Evolutionary conservation across 257 asterid species (phyloP).

Genomic region (Solanum neorickii): DNA sequence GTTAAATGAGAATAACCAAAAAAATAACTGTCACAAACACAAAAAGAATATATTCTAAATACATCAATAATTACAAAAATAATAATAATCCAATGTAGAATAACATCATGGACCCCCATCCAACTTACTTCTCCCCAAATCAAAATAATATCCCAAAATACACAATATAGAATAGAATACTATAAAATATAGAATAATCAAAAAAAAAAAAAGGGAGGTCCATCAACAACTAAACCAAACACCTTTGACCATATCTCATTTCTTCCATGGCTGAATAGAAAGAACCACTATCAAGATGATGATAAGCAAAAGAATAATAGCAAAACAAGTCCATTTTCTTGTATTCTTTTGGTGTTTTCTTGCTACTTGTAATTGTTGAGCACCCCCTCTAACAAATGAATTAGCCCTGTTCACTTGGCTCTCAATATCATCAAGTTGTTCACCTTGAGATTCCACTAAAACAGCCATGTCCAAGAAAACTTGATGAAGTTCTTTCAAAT

Average conservation of each 20-base stretch:
- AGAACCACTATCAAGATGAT: constrained; percentile 29
- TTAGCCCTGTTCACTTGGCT: constrained; percentile 32
- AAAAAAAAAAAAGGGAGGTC: not conserved
- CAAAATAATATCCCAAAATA: not conserved
- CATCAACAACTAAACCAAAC: not conserved
- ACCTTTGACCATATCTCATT: not conserved
- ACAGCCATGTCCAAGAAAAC: constrained; percentile 38
- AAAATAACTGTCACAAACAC: not conserved
- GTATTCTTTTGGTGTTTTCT: constrained; percentile 32
- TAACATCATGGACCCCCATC: not conserved
- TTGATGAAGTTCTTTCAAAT: constrained; percentile 28
- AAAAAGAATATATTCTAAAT: not conserved
- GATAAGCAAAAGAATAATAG: constrained; percentile 18
- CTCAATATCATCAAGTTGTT: constrained; percentile 30
- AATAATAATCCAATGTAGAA: not conserved
- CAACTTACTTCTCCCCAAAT: not conserved
- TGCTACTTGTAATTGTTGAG: constrained; percentile 22
- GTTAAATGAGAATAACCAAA: not conserved
- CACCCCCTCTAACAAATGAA: constrained; percentile 21
- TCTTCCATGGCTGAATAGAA: constrained; percentile 35
- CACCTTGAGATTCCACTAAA: constrained; percentile 27
- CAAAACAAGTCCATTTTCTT: constrained; percentile 36
- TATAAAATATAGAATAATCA: not conserved
- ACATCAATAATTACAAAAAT: not conserved
- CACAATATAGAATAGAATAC: not conserved